A percentile compares a stretch with the other conserved stretches of the same genome.
These are phyloP conservation scores for Corymbia citriodora DNA, from an alignment of 441 rosid genomes.

Conservation along the genomic window DNA sequence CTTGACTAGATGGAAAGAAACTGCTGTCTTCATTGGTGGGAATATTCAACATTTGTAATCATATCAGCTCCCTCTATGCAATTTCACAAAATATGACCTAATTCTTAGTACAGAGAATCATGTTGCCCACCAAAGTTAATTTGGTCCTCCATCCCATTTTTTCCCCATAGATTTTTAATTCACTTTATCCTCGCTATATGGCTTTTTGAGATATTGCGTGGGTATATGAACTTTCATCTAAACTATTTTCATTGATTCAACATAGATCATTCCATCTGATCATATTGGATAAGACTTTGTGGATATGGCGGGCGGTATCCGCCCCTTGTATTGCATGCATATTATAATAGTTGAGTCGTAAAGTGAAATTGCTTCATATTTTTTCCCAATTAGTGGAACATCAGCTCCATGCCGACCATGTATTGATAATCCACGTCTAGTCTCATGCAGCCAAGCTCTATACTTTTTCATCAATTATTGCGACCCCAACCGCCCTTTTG, in stretches of 20 bases:
- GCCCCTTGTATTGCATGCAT: neutral
- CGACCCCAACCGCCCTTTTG: neutral
- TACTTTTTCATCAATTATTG: neutral
- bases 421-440: neutral
- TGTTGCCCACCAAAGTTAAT: neutral
- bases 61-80: neutral
- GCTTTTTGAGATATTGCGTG: neutral
- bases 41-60: neutral
- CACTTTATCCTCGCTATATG: neutral
- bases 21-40: neutral
- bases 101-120: neutral
- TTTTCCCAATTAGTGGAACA: neutral
- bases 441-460: neutral
- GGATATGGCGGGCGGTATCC: neutral
- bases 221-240: neutral
- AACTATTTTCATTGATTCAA: neutral
- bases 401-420: neutral
- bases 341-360: neutral
- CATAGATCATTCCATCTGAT: neutral
- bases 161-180: neutral
- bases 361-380: neutral
- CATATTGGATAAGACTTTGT: neutral
- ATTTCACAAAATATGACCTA: neutral
- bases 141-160: neutral
- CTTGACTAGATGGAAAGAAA: neutral